Percentiles rank a stretch among this genome's conserved stretches.
These are phyloP conservation scores for Zasmidium citrigriseum DNA, from an alignment of 2,329 filamentous ascomycete species.

Conservation along the genomic window DNA sequence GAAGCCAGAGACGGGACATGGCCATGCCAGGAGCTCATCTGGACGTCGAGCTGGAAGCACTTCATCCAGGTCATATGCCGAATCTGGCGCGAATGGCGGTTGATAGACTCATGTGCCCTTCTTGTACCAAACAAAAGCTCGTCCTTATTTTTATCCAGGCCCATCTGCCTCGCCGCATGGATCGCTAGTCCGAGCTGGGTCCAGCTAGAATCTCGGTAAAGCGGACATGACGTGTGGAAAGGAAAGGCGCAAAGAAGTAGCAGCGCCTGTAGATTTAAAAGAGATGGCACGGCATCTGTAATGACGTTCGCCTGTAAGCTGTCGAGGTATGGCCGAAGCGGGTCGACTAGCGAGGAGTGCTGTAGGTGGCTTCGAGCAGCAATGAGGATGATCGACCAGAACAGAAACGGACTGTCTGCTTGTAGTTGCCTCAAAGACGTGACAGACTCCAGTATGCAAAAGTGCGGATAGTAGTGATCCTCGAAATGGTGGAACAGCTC, in stretches of 20 bases:
- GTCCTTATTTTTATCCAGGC: constrained; percentile 8
- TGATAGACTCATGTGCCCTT: neutral
- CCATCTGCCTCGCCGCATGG: constrained; percentile 9
- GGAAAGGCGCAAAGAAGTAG: constrained; percentile 5
- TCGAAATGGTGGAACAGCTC: constrained; percentile 6
- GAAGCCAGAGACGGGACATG: constrained; percentile 1
- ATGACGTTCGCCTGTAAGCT: neutral
- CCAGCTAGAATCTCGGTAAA: constrained; percentile 1
- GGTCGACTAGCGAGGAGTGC: neutral
- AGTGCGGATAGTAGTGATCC: constrained; percentile 3
- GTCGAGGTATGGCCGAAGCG: neutral
- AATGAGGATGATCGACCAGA: constrained; percentile 9
- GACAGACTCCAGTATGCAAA: constrained; percentile 5
- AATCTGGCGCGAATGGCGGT: neutral
- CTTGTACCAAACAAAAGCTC: constrained; percentile 3
- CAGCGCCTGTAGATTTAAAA: constrained; percentile 7
- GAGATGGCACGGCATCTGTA: constrained; percentile 2
- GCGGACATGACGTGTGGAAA: neutral
- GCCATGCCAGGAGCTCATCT: constrained; percentile 8
- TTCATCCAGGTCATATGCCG: constrained; percentile 8
- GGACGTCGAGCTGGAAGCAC: constrained; percentile 8
- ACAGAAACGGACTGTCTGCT: constrained; percentile 3
- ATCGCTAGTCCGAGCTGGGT: constrained; percentile 7
- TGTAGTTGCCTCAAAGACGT: neutral
- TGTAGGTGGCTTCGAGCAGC: neutral